A percentile compares a stretch with the other conserved stretches of the same genome.
These are phyloP conservation scores for Abrus precatorius DNA, from an alignment of 306 rosid genomes.

Conservation along the genomic window DNA sequence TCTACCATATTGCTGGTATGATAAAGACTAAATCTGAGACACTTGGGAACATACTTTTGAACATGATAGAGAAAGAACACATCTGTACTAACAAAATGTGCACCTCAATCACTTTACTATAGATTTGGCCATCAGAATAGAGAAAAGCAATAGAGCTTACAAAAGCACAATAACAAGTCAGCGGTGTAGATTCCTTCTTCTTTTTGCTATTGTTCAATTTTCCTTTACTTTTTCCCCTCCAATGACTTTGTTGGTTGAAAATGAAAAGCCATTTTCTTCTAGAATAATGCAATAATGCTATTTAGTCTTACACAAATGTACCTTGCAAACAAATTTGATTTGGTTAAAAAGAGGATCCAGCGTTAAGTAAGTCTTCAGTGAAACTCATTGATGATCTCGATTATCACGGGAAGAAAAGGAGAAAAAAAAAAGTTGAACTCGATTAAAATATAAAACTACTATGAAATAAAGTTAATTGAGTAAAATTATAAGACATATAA, in stretches of 20 bases:
- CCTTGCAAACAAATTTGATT: not conserved
- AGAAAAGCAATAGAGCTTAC: slow-evolving; percentile 44
- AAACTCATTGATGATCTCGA: not conserved
- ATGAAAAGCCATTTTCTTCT: slow-evolving; percentile 11
- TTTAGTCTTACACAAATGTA: not conserved
- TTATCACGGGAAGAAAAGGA: not conserved
- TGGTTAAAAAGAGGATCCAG: not conserved
- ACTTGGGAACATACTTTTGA: slow-evolving; percentile 57
- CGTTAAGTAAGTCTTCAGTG: too few species aligned
- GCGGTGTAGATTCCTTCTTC: slow-evolving; percentile 67
- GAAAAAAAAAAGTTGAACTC: not conserved
- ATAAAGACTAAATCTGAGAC: slow-evolving; percentile 48
- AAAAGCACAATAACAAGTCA: slow-evolving; percentile 63
- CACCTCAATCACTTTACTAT: slow-evolving; percentile 56
- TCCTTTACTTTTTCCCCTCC: not conserved
- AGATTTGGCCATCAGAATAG: slow-evolving; percentile 51
- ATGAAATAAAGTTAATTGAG: too few species aligned
- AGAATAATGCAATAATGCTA: slow-evolving; percentile 37
- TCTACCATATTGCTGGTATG: slow-evolving; percentile 57
- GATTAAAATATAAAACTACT: too few species aligned
- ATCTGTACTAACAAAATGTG: slow-evolving; percentile 44
- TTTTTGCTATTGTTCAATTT: not conserved
- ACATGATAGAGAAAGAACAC: slow-evolving; percentile 56
- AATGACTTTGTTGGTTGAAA: slow-evolving; percentile 2
- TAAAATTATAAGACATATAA: too few species aligned